phyloP scores from a whole-genome alignment of 805 yeast species.

The Limtongia smithiae region DNA sequence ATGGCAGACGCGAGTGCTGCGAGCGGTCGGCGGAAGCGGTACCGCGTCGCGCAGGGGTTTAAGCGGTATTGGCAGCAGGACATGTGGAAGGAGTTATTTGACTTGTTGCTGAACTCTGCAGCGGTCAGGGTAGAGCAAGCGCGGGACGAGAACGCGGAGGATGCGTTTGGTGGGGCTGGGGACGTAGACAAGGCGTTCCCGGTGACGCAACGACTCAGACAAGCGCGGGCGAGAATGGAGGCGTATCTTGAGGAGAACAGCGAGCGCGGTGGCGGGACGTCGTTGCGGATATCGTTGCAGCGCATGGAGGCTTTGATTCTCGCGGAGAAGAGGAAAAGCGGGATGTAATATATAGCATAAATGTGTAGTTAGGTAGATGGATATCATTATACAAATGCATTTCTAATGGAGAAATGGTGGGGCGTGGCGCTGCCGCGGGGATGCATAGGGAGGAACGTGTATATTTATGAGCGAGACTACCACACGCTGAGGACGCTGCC shows the following conservation, averaged over 20 bases:
- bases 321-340: slow-evolving; percentile 14
- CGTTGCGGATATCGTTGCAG: slow-evolving; percentile 25
- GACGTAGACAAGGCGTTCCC: slow-evolving; percentile 40
- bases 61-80: slow-evolving; percentile 75
- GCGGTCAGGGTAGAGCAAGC: slow-evolving; percentile 11
- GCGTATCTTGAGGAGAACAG: slow-evolving; percentile 40
- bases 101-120: slow-evolving; percentile 58
- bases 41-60: slow-evolving; percentile 46
- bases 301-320: no score
- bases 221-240: slow-evolving; percentile 43
- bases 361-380: neutral
- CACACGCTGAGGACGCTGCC: neutral
- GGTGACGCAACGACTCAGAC: slow-evolving; percentile 39
- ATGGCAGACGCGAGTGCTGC: slow-evolving; percentile 30
- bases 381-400: no score
- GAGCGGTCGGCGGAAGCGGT: slow-evolving; percentile 23
- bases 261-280: slow-evolving; percentile 29
- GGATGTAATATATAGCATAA: neutral
- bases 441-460: no score
- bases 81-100: slow-evolving; percentile 67
- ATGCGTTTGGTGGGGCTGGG: slow-evolving; percentile 13
- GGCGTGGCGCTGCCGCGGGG: no score
- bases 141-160: slow-evolving; percentile 11
- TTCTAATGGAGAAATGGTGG: no score
- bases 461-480: no score